Percentiles rank a stretch among this genome's conserved stretches.
Evolutionary conservation across 805 yeast genomes (phyloP).

Genomic region (Cyberlindnera mississippiensis): DNA sequence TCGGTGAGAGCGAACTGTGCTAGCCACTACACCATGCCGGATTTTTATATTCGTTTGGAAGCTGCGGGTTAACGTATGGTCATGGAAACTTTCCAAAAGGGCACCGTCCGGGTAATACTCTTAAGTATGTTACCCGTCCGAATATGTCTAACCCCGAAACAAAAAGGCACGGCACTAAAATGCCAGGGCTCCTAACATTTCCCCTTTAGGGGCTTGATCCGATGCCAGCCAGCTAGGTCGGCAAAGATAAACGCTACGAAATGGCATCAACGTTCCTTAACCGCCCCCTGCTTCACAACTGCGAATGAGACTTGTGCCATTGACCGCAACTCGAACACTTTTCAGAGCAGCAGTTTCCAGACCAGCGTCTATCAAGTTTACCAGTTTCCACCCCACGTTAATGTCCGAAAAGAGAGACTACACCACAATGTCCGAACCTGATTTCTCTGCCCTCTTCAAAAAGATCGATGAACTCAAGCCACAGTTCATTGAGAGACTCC

Average conservation of each 20-base stretch:
- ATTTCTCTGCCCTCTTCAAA: slow-evolving; percentile 17
- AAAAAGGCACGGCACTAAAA: neutral
- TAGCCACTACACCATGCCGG: slow-evolving; percentile 33
- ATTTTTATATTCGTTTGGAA: slow-evolving; percentile 4
- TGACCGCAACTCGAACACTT: slow-evolving; percentile 2
- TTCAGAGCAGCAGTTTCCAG: too few relatives aligned
- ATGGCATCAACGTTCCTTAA: neutral
- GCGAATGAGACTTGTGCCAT: slow-evolving; percentile 6
- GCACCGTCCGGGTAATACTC: neutral
- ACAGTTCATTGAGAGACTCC: slow-evolving; percentile 63
- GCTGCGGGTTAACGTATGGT: neutral
- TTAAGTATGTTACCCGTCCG: neutral
- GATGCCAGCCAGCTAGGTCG: too few relatives aligned
- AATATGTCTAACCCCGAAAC: neutral
- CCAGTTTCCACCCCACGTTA: neutral
- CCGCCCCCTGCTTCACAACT: neutral
- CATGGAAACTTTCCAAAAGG: neutral
- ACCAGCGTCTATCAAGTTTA: too few relatives aligned
- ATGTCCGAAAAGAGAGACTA: slow-evolving; percentile 12
- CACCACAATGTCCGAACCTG: slow-evolving; percentile 19
- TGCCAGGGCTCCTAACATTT: neutral
- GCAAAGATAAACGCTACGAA: neutral
- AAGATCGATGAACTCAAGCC: slow-evolving; percentile 70
- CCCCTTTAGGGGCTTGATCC: slow-evolving; percentile 3
- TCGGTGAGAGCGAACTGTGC: slow-evolving; percentile 33